Evolutionary conservation across 257 asterid species (phyloP), one percentile per base, ranked within the genome.

Genomic region (Capsicum baccatum): DNA sequence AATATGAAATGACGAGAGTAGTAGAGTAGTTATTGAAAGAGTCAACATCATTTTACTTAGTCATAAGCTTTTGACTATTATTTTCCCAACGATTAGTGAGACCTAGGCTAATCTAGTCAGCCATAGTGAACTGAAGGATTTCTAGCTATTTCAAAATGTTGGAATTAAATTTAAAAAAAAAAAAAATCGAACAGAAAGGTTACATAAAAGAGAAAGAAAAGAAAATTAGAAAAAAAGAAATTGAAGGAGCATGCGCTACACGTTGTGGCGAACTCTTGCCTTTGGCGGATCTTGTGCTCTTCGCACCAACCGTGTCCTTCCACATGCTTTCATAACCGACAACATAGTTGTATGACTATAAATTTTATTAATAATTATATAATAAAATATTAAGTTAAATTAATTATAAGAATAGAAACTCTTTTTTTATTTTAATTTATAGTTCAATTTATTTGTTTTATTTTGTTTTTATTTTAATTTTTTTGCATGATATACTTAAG

Each of bases 261-360:
- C 80, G 80, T 19, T 48, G 37, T 48, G 80, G 42, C 42, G 59
- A 8, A 50, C 42, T 48, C 80, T 73, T 73, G 39, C 80, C 59
- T 48, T 73, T 15, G 50, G 5, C 26, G 79, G 85, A 82, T 66
- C 6, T 2, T 60, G 80, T 47, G 42, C 13, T 79, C 80, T 26
- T 26, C 33, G 33, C 33, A 70, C 85, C 83, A 63, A 76, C 56
- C 74, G 8, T 64, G 7, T 85, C 60, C 35, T 13, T 37, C 83
- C 85, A 74, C 88, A 6, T 85, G 79, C 79, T 44, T 55, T 12
- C 11, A 47, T 13, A 56, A 44, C 13, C 60, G 47, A 19, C 70
- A 19, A 9, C 6, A 39, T 39, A 4, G 44, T 39, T 26, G 33
- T 26, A 26, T 26, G 2, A 26, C 33, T 26, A 26, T 26, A 26